Conservation (phyloP, 192 early-diverging fungal species). For the Podila minutissima region DNA sequence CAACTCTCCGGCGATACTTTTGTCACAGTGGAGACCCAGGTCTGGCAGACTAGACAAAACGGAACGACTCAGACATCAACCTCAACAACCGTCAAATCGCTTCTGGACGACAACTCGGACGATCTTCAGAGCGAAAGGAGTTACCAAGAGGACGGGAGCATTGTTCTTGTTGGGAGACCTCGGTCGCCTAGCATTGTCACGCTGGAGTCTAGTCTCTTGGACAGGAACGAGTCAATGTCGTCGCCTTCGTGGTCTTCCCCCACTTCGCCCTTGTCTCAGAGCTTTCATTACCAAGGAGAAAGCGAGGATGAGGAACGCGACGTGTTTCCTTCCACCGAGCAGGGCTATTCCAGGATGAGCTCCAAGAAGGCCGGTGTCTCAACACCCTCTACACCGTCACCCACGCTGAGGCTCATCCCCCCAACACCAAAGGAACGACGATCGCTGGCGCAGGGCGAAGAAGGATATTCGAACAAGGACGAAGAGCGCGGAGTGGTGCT, state of each 20-base stretch:
- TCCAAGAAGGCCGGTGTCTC: background rate
- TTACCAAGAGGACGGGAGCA: constrained; percentile 21
- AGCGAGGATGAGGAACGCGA: constrained; percentile 8
- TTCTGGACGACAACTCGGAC: background rate
- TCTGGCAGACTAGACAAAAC: background rate
- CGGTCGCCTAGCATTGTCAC: constrained; percentile 28
- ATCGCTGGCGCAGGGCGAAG: constrained; percentile 4
- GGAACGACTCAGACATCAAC: background rate
- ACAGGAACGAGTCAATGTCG: constrained; percentile 26
- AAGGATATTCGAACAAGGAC: background rate
- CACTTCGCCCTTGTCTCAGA: constrained; percentile 3
- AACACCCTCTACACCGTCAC: constrained; percentile 37
- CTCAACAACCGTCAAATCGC: background rate
- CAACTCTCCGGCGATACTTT: constrained; percentile 29
- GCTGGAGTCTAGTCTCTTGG: constrained; percentile 27
- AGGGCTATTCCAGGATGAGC: background rate
- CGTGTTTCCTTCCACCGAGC: background rate
- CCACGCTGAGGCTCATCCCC: constrained; percentile 37
- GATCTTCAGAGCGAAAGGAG: constrained; percentile 14
- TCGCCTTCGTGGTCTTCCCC: constrained; percentile 19
- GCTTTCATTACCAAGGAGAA: background rate
- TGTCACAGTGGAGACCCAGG: constrained; percentile 6
- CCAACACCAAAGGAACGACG: constrained; percentile 33
- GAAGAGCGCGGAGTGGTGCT: constrained; percentile 3
- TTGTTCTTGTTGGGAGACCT: constrained; percentile 23